phyloP scores from a whole-genome alignment of 2,329 filamentous ascomycete species.

The Calonectria crousiana region DNA sequence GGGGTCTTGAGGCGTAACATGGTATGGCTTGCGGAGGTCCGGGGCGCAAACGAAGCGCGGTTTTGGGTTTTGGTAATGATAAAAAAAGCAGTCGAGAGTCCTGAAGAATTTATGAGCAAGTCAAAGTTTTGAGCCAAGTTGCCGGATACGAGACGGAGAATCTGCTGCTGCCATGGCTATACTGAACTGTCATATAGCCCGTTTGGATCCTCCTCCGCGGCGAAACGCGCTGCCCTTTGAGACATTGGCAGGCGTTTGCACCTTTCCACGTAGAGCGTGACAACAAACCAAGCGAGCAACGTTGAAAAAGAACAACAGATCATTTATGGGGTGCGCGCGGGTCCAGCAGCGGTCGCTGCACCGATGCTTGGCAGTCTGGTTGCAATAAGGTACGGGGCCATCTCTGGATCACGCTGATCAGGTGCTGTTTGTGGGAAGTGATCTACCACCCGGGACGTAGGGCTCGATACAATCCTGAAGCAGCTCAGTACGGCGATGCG shows the following conservation, averaged over 20 bases:
- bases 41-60: neutral
- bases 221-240: conserved; percentile 3
- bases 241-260: conserved; percentile 8
- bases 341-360: conserved; percentile 12
- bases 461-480: conserved; percentile 24
- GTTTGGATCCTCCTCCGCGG: neutral
- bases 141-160: conserved; percentile 3
- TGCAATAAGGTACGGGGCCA: conserved; percentile 21
- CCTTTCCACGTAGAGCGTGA: neutral
- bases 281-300: neutral
- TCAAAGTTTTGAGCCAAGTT: conserved; percentile 1
- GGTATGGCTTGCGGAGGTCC: neutral
- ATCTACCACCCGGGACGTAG: conserved; percentile 23
- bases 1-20: neutral
- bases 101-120: neutral
- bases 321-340: conserved; percentile 8
- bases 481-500: conserved; percentile 5
- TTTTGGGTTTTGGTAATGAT: neutral
- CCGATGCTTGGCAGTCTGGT: conserved; percentile 25
- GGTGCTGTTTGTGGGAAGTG: conserved; percentile 12
- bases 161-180: neutral
- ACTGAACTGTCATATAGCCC: conserved; percentile 15
- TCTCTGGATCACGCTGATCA: conserved; percentile 23
- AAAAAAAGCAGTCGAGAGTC: neutral
- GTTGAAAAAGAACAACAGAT: conserved; percentile 3